Evolutionary conservation across 2,329 filamentous ascomycete species (phyloP), one percentile per base, ranked within the genome.

Genomic region (Calonectria ilicicola): DNA sequence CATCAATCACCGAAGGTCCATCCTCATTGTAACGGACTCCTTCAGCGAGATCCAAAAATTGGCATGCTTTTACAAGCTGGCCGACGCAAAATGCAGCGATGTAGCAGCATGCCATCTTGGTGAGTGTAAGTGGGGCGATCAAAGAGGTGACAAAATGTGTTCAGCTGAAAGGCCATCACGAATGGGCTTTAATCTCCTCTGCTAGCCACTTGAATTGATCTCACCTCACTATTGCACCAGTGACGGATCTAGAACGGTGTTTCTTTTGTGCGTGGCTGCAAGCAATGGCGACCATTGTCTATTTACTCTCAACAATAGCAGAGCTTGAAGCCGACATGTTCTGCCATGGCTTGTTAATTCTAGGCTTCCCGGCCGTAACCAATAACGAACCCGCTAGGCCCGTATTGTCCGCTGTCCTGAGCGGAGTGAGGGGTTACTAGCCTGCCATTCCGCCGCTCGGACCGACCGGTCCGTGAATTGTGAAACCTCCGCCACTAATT

Each of bases 61-160:
- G 65, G 47, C 46, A 69, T 2, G 58, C 70, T 14, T 72, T 72
- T n/a, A 72, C 65, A 15, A 69, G 40, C 32, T 72, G 65, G 15
- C 70, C 35, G 17, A 72, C 62, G 47, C 65, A 72, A 15, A 72
- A 72, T 23, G 70, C 65, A 19, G 70, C 65, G 14, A 72, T 72
- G 49, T 72, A 72, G 12, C 70, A 72, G 21, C 70, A 72, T 15
- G 65, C 65, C 65, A 72, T 72, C 9, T 8, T 72, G 7, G 65
- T 17, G 15, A 14, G 21, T 60, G 35, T 10, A 46, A 19, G 29
- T 19, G n/a, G 40, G 60, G 19, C 5, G 6, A 19, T 42, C 15
- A 7, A 15, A 42, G 40, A 19, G 6, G 40, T 42, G 40, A 3
- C 19, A 19, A n/a, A 4, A 7, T 42, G 40, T 19, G 3, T 42